Conservation (phyloP, 108 stramenopile species). For the Conticribra guillardii region DNA sequence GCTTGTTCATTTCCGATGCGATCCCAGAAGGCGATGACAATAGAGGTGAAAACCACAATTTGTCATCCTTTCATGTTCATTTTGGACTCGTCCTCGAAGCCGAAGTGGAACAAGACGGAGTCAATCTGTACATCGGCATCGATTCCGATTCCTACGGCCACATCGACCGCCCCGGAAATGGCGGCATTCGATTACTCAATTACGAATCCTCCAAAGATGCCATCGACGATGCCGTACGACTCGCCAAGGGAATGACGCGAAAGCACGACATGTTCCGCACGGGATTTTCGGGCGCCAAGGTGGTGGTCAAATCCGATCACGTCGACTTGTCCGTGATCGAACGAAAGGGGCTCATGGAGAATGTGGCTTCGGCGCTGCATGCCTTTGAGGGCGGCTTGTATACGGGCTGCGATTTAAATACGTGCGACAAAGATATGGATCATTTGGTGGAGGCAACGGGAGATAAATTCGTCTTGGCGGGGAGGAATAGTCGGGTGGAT, state of each 20-base stretch:
- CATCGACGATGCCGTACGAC: conserved; percentile 54
- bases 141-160: conserved; percentile 36
- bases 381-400: conserved; percentile 33
- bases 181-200: conserved; percentile 46
- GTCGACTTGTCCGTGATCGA: conserved; percentile 27
- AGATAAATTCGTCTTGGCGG: conserved; percentile 47
- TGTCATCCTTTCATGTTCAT: too few species aligned
- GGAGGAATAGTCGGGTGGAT: conserved; percentile 40
- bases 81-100: conserved; percentile 55
- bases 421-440: conserved; percentile 46
- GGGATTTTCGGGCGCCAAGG: conserved; percentile 52
- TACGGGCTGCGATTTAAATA: conserved; percentile 56
- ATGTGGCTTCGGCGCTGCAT: conserved; percentile 44
- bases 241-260: conserved; percentile 56
- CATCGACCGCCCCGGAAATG: conserved; percentile 41
- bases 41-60: too few species aligned
- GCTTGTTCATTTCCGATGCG: too few species aligned
- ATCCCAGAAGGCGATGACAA: too few species aligned
- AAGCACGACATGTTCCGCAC: conserved; percentile 59
- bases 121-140: conserved; percentile 50
- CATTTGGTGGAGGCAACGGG: conserved; percentile 40
- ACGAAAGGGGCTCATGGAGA: conserved; percentile 44
- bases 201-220: conserved; percentile 40
- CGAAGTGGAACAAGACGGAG: conserved; percentile 48
- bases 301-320: conserved; percentile 42